Evolutionary conservation across 169 alveolate genomes (phyloP).

Genomic region (Plasmodium malariae): DNA sequence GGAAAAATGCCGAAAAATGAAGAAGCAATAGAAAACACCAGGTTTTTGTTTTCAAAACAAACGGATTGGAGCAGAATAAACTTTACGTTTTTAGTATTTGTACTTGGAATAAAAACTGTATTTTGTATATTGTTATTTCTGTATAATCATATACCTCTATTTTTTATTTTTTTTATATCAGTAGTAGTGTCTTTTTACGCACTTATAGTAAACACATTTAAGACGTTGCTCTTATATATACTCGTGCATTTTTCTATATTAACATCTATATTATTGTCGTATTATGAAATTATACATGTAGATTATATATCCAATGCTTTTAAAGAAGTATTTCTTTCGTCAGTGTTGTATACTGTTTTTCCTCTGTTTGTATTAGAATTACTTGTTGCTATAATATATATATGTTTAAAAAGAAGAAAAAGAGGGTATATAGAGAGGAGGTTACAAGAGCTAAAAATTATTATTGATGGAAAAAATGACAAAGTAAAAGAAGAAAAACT

Average conservation of each 20-base stretch:
- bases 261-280: constrained; percentile 13
- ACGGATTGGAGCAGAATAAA: constrained; percentile 43
- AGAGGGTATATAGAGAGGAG: constrained; percentile 50
- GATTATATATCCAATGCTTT: constrained; percentile 48
- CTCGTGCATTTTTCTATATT: constrained; percentile 18
- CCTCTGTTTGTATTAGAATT: constrained; percentile 48
- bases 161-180: constrained; percentile 43
- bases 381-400: constrained; percentile 30
- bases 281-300: constrained; percentile 6
- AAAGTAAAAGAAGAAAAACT: constrained; percentile 12
- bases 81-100: constrained; percentile 68
- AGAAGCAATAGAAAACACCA: neutral
- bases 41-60: constrained; percentile 6
- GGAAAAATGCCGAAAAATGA: constrained; percentile 32
- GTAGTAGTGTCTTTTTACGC: constrained; percentile 42
- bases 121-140: constrained; percentile 51
- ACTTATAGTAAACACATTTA: constrained; percentile 47
- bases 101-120: constrained; percentile 62
- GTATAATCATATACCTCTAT: constrained; percentile 42
- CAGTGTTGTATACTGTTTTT: constrained; percentile 16
- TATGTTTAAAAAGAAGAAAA: constrained; percentile 40
- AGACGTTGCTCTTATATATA: constrained; percentile 33
- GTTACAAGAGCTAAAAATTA: constrained; percentile 30
- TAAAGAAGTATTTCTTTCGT: constrained; percentile 29
- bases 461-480: constrained; percentile 8